Evolutionary conservation across 306 rosid genomes (phyloP), one percentile per base, ranked within the genome.

Genomic region (Prunus mira): DNA sequence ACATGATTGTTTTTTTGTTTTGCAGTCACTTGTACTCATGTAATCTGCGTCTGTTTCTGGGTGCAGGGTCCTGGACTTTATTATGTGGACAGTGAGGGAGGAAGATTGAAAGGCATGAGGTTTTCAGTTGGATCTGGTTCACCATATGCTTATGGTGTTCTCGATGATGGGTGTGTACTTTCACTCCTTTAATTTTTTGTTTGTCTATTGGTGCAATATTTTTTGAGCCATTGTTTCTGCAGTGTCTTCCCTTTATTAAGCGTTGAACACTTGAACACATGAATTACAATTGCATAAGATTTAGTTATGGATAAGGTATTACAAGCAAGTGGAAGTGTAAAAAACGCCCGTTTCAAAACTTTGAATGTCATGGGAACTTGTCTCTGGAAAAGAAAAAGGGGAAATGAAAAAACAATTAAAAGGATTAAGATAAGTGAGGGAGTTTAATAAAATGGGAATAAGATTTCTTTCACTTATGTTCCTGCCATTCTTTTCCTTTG

Each of bases 91-190:
- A 95, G 97, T 63, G 99, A 95, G 75, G 99, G 99, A 74, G 99
- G 97, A 79, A 89, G 99, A 83, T 89, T 95, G 73, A 95, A 95
- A 76, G 99, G 99, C 78, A 82, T 86, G 63, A 82, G 97, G 67
- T 95, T 95, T 86, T 95, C 97, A 20, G 99, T 95, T 81, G 97
- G 99, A 69, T 92, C 99, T 30, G 99, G 99, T 78, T 95, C 99
- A 2, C 97, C 99, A 63, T 92, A 92, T 86, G 99, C 97, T 65
- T 95, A 95, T 71, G 99, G 99, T 87, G 97, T 95, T 55, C 77
- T 95, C 82, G 97, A 92, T 80, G 79, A 83, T 75, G 97, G 97
- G 97, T 95, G 15, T 17, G 85, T 79, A 19, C 43, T 57, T 60
- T 75, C 62, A 41, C 65, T 58, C 68, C 41, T 51, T 14, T 32